Evolutionary conservation across 192 early-diverging fungal species (phyloP).

Genomic region (Backusella morwellensis): DNA sequence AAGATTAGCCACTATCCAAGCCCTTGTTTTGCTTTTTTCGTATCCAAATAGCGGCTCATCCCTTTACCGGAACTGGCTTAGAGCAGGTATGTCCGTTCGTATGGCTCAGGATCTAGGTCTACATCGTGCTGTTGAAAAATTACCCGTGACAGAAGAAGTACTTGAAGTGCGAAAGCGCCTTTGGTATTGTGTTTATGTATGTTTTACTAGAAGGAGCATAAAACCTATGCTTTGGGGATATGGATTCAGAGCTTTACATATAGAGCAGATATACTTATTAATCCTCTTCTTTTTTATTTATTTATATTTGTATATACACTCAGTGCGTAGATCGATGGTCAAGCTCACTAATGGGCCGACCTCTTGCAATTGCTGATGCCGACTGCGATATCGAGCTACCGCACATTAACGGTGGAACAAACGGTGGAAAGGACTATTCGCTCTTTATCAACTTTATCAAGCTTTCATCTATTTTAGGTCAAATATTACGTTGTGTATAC

Average conservation of each 20-base stretch:
- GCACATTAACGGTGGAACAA: background rate
- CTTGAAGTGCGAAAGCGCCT: slow-evolving; percentile 59
- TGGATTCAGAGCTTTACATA: no score
- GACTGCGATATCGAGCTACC: slow-evolving; percentile 39
- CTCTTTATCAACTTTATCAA: slow-evolving; percentile 34
- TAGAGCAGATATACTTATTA: no score
- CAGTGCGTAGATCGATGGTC: slow-evolving; percentile 62
- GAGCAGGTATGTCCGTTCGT: slow-evolving; percentile 53
- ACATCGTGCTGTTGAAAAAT: slow-evolving; percentile 57
- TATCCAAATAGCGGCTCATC: slow-evolving; percentile 34
- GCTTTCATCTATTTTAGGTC: slow-evolving; percentile 28
- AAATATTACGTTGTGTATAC: slow-evolving; percentile 31
- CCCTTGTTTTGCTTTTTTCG: slow-evolving; percentile 60
- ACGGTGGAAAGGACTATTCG: slow-evolving; percentile 1
- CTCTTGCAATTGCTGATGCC: slow-evolving; percentile 44
- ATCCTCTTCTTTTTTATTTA: no score
- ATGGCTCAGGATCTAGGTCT: slow-evolving; percentile 81
- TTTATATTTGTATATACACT: no score
- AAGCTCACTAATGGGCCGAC: slow-evolving; percentile 34
- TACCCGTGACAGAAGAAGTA: slow-evolving; percentile 43
- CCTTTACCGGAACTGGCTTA: slow-evolving; percentile 27
- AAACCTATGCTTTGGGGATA: no score
- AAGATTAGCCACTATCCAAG: slow-evolving; percentile 53
- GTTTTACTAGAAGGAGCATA: no score
- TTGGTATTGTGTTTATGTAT: slow-evolving; percentile 64